These are phyloP conservation scores for Microsporum ferrugineum DNA, from an alignment of 2,329 filamentous ascomycete species.

Conservation along the genomic window DNA sequence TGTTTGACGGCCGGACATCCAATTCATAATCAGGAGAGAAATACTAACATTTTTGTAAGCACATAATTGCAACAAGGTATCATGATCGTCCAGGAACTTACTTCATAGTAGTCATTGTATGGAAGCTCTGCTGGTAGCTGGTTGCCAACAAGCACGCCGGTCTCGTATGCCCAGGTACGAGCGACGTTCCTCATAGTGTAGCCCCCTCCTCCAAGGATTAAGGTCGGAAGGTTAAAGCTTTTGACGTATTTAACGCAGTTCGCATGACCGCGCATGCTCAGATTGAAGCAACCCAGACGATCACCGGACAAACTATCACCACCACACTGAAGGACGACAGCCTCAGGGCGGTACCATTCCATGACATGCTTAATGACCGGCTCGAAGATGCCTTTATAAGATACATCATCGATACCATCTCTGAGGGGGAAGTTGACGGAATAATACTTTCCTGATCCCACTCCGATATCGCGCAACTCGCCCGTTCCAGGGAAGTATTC, in stretches of 20 bases:
- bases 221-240: slow-evolving; percentile 53
- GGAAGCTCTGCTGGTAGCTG: slow-evolving; percentile 73
- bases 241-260: slow-evolving; percentile 61
- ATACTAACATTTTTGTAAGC: slow-evolving; percentile 36
- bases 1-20: slow-evolving; percentile 57
- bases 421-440: slow-evolving; percentile 58
- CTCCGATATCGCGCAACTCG: slow-evolving; percentile 56
- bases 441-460: slow-evolving; percentile 56
- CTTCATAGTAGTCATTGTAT: slow-evolving; percentile 90
- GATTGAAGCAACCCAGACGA: slow-evolving; percentile 56
- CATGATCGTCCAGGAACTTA: slow-evolving; percentile 21
- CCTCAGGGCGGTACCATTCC: slow-evolving; percentile 57
- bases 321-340: slow-evolving; percentile 58
- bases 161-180: slow-evolving; percentile 56
- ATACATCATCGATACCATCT: slow-evolving; percentile 56
- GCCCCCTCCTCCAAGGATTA: slow-evolving; percentile 56
- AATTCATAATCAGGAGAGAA: slow-evolving; percentile 60
- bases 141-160: slow-evolving; percentile 69
- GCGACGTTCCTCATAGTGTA: slow-evolving; percentile 58
- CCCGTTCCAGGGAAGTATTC: slow-evolving; percentile 62
- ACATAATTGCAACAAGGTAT: slow-evolving; percentile 1
- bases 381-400: slow-evolving; percentile 58
- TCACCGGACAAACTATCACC: slow-evolving; percentile 58
- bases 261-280: slow-evolving; percentile 59
- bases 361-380: slow-evolving; percentile 56